A percentile compares a stretch with the other conserved stretches of the same genome.
Evolutionary conservation across 2,329 filamentous ascomycete genomes (phyloP).

Genomic region (Ophiostoma ulmi): DNA sequence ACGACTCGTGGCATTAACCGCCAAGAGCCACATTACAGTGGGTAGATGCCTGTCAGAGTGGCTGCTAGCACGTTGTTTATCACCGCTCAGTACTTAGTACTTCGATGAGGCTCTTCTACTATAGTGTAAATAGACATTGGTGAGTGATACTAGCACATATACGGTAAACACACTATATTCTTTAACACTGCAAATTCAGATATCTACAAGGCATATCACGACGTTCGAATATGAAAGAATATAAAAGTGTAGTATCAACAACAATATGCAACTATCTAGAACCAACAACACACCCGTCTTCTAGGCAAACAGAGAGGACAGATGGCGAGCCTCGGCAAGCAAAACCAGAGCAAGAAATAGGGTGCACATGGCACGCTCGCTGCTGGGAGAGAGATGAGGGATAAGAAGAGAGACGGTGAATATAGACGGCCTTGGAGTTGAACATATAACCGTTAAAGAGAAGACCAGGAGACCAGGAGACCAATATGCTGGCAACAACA

Average conservation of each 20-base stretch:
- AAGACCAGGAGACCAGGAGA: background rate
- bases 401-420: background rate
- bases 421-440: background rate
- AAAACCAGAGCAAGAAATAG: background rate
- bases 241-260: background rate
- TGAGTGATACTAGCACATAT: background rate
- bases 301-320: background rate
- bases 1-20: background rate
- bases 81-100: background rate
- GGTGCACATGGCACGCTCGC: background rate
- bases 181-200: no score
- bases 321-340: background rate
- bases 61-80: background rate
- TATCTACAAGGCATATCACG: no score
- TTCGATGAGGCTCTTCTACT: background rate
- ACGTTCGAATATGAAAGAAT: no score
- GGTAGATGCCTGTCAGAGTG: background rate
- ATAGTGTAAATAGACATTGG: background rate
- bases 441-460: no score
- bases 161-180: background rate
- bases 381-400: background rate
- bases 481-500: background rate
- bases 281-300: background rate
- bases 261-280: conserved; percentile 4
- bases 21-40: background rate